Conservation (phyloP, 1,139 yeast genomes). For the Taiozyma sp. region DNA sequence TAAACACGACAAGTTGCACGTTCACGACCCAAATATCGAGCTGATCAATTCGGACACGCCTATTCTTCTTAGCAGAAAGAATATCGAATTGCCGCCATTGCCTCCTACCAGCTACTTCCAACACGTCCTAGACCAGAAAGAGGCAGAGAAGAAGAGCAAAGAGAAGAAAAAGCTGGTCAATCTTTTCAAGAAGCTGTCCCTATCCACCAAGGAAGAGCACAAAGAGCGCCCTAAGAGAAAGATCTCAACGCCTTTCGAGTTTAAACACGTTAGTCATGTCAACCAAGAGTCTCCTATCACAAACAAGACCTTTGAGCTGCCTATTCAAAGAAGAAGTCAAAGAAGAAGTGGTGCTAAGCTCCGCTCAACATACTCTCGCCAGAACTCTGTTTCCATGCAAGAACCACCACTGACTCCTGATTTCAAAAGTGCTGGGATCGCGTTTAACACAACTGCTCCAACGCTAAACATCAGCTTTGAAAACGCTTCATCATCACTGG, state of each 20-base stretch:
- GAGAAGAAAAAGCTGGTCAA: slow-evolving; percentile 15
- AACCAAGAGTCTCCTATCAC: slow-evolving; percentile 13
- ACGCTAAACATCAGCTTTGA: neutral
- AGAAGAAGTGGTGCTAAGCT: neutral
- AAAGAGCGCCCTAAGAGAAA: slow-evolving; percentile 6
- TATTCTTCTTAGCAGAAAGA: slow-evolving; percentile 24
- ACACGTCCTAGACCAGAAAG: slow-evolving; percentile 3
- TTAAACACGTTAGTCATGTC: slow-evolving; percentile 22
- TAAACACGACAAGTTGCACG: slow-evolving; percentile 21
- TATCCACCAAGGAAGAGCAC: slow-evolving; percentile 2
- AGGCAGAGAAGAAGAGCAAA: slow-evolving; percentile 3
- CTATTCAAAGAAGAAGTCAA: neutral
- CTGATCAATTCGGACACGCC: slow-evolving; percentile 30
- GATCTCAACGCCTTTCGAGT: slow-evolving; percentile 24
- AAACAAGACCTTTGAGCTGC: slow-evolving; percentile 11
- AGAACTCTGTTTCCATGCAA: neutral
- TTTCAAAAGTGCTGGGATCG: slow-evolving; percentile 5
- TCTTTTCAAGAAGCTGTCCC: slow-evolving; percentile 23
- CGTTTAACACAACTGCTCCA: slow-evolving; percentile 16
- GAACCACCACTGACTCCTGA: neutral
- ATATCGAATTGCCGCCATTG: slow-evolving; percentile 30
- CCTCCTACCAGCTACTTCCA: slow-evolving; percentile 26
- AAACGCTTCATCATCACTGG: slow-evolving; percentile 9
- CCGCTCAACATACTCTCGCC: neutral
- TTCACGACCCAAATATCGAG: slow-evolving; percentile 25